A percentile compares a stretch with the other conserved stretches of the same genome.
phyloP scores from a whole-genome alignment of 495 filamentous ascomycete species.

The Talaromyces ruber region DNA sequence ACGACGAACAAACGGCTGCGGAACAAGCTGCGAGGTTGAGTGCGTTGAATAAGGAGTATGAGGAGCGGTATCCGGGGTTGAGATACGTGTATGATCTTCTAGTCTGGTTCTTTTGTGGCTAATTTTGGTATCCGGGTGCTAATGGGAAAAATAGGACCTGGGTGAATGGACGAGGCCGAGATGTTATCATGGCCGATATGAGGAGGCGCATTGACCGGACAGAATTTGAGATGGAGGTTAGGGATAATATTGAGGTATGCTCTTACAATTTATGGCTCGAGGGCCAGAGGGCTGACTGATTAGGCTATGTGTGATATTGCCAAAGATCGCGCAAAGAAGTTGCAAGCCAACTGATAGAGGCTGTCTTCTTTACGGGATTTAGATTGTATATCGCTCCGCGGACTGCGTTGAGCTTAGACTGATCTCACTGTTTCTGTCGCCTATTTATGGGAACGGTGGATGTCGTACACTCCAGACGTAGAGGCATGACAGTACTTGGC shows the following conservation, averaged over 20 bases:
- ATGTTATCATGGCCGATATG: slow-evolving; percentile 81
- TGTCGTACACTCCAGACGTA: too few relatives aligned
- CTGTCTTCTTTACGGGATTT: too few relatives aligned
- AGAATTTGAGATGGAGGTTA: slow-evolving; percentile 58
- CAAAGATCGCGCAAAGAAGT: slow-evolving; percentile 48
- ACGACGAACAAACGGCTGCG: slow-evolving; percentile 41
- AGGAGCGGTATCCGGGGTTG: slow-evolving; percentile 71
- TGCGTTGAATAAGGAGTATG: slow-evolving; percentile 71
- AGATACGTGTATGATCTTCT: slow-evolving; percentile 62
- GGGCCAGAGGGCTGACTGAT: slow-evolving; percentile 1
- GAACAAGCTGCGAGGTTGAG: slow-evolving; percentile 39
- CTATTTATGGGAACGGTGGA: too few relatives aligned
- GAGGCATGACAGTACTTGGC: too few relatives aligned
- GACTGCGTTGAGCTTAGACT: not conserved
- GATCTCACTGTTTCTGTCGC: too few relatives aligned
- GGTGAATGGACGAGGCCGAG: slow-evolving; percentile 72
- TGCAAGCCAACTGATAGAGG: slow-evolving; percentile 15
- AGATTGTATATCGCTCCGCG: too few relatives aligned
- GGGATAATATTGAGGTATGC: slow-evolving; percentile 67
- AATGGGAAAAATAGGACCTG: slow-evolving; percentile 53
- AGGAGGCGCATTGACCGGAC: slow-evolving; percentile 60
- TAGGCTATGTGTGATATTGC: slow-evolving; percentile 72
- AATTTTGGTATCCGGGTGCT: slow-evolving; percentile 1
- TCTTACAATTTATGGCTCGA: not conserved
- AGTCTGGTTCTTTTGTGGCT: not conserved